Percentiles rank a stretch among this genome's conserved stretches.
These are phyloP conservation scores for Aspergillus baeticus DNA, from an alignment of 495 filamentous ascomycete genomes.

Conservation along the genomic window DNA sequence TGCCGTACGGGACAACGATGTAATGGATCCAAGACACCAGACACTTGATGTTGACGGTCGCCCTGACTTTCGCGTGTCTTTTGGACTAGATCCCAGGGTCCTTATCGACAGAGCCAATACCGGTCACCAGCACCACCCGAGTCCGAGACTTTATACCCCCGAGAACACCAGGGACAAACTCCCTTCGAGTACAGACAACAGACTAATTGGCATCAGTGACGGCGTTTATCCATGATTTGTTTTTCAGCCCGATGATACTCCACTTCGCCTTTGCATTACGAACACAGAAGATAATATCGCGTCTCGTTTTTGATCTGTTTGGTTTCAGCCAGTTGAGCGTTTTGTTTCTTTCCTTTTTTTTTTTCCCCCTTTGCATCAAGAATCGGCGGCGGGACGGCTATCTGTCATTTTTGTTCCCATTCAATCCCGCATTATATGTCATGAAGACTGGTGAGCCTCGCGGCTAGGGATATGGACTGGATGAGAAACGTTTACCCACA, in stretches of 20 bases:
- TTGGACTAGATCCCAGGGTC: slow-evolving; percentile 25
- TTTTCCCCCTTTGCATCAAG: slow-evolving; percentile 52
- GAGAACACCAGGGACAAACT: slow-evolving; percentile 31
- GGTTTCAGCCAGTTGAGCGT: slow-evolving; percentile 40
- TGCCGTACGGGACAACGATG: slow-evolving; percentile 59
- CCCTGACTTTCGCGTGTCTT: slow-evolving; percentile 27
- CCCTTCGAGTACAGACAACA: slow-evolving; percentile 31
- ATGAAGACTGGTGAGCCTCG: slow-evolving; percentile 61
- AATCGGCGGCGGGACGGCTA: slow-evolving; percentile 52
- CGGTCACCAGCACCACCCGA: slow-evolving; percentile 14
- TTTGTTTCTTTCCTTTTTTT: slow-evolving; percentile 20
- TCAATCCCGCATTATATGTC: slow-evolving; percentile 43
- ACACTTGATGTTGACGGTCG: slow-evolving; percentile 27
- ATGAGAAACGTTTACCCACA: slow-evolving; percentile 46
- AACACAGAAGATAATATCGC: slow-evolving; percentile 33
- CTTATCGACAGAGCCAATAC: slow-evolving; percentile 17
- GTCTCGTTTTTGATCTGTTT: slow-evolving; percentile 25
- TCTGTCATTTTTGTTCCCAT: slow-evolving; percentile 42
- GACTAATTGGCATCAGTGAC: slow-evolving; percentile 50
- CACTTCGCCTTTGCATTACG: slow-evolving; percentile 39
- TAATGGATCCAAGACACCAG: slow-evolving; percentile 35
- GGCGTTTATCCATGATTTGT: slow-evolving; percentile 46
- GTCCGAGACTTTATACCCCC: slow-evolving; percentile 24
- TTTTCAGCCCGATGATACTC: slow-evolving; percentile 53
- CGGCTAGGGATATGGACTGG: slow-evolving; percentile 57